Base-by-base conservation (phyloP, 164 flowering plant genomes). In the Nymphaea colorata region DNA sequence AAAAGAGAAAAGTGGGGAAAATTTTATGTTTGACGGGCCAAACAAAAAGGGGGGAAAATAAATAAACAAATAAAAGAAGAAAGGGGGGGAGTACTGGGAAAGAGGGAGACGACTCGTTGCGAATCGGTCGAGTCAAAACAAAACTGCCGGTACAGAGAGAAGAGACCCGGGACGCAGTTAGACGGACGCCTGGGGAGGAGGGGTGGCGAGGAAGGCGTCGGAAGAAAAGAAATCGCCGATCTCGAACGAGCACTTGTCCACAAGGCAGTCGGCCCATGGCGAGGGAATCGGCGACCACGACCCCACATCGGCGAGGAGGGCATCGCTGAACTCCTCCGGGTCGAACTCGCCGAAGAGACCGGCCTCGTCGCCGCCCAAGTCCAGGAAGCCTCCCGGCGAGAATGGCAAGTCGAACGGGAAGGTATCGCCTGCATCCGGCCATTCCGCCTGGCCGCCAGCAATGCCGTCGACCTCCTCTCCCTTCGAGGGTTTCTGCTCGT, bases 201-300 rank as follows among this genome's bases (percentile, higher is more conserved):
- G 6, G 43, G 44, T 12, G 47, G 66, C 44, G 11, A 42, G 59
- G 41, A 73, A 45, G 63, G 89, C 80, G 66, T 89, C 94, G 43
- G 82, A 79, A 63, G 78, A 79, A 64, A 90, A 88, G 43, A 92
- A 43, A 69, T 92, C 98, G 6, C 86, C 96, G 66, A 92, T 79
- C 43, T 89, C 98, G 62, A 82, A 87, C 57, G 84, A 83, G 61
- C 68, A 74, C 44, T 83, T 86, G 43, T 85, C 87, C 14, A 70
- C 72, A 6, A 68, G 57, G 57, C 57, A 51, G 57, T 51, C 57
- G 57, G 57, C 5, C 57, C 57, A 51, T 15, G 55, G 55, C 55
- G 57, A 51, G 3, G 57, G 57, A 3, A 51, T 51, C 12, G 57
- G 57, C 57, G 57, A 51, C 57, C 57, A 51, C 57, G 14, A 15